These are phyloP conservation scores for Ordospora pajunii DNA, from an alignment of 371 early-diverging fungal genomes.

Conservation along the genomic window DNA sequence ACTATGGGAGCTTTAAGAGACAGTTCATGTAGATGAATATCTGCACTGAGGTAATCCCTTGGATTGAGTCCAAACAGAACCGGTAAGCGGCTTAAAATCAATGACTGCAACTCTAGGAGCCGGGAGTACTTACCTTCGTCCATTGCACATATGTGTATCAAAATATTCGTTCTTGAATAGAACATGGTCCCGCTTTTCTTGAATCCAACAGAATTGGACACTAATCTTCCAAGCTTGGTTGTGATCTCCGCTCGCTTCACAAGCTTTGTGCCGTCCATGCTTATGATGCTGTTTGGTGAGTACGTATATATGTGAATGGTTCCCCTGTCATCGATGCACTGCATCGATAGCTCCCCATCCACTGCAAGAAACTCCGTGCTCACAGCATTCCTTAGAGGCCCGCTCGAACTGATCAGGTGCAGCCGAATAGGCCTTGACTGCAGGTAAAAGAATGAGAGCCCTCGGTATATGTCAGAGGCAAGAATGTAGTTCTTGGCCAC, in stretches of 20 bases:
- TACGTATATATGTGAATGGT: conserved; percentile 50
- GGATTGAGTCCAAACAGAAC: not conserved
- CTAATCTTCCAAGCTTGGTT: conserved; percentile 13
- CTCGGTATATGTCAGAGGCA: conserved; percentile 56
- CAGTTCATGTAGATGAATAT: not conserved
- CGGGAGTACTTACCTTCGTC: not conserved
- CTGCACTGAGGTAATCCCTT: not conserved
- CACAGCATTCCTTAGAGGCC: conserved; percentile 12
- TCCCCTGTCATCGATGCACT: conserved; percentile 12
- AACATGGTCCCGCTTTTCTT: not conserved
- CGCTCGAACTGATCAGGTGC: conserved; percentile 48
- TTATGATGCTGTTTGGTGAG: conserved; percentile 51
- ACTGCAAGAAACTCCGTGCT: conserved; percentile 2
- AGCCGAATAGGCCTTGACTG: conserved; percentile 58
- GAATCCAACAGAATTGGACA: not conserved
- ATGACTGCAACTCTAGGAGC: not conserved
- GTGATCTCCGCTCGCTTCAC: conserved; percentile 48
- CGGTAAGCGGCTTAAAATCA: not conserved
- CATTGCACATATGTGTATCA: not conserved
- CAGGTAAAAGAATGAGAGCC: conserved; percentile 56
- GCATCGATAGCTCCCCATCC: not conserved
- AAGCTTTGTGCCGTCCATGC: conserved; percentile 48
- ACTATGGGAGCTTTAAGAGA: not conserved
- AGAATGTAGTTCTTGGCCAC: conserved; percentile 57
- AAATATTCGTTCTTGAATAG: not conserved